Conservation (phyloP, 441 rosid species). For the Adansonia rubrostipa region DNA sequence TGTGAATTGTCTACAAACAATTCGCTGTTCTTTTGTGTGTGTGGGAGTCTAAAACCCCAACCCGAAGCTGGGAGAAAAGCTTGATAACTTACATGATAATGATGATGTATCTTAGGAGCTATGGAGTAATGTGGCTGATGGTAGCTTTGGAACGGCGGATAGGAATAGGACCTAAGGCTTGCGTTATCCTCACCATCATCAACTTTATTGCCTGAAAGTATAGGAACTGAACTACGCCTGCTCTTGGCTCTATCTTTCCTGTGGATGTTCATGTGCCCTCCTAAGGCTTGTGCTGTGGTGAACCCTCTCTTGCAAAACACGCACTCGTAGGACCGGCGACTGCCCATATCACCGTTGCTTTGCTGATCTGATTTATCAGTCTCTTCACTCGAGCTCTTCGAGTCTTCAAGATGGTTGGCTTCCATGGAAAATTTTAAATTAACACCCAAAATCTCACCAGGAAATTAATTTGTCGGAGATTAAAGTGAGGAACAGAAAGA, state of each 20-base stretch:
- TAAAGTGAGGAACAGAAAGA: neutral
- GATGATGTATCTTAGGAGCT: slow-evolving; percentile 13
- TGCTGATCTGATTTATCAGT: slow-evolving; percentile 38
- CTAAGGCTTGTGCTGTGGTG: slow-evolving; percentile 51
- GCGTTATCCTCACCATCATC: slow-evolving; percentile 21
- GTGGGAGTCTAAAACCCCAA: slow-evolving; percentile 35
- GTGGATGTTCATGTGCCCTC: slow-evolving; percentile 56
- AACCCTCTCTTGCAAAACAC: slow-evolving; percentile 55
- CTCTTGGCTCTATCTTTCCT: slow-evolving; percentile 47
- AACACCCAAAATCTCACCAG: neutral
- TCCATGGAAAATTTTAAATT: slow-evolving; percentile 38
- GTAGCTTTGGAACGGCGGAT: slow-evolving; percentile 29
- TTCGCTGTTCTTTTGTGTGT: slow-evolving; percentile 22
- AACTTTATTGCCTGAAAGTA: slow-evolving; percentile 21
- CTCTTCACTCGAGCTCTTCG: slow-evolving; percentile 50
- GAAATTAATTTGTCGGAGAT: slow-evolving; percentile 1
- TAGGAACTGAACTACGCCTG: slow-evolving; percentile 32
- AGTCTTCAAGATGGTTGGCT: slow-evolving; percentile 38
- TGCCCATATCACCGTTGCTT: slow-evolving; percentile 31
- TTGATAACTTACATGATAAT: slow-evolving; percentile 28
- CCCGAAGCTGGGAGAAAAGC: slow-evolving; percentile 34
- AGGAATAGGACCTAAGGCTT: slow-evolving; percentile 20
- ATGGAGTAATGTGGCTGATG: slow-evolving; percentile 32
- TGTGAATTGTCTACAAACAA: slow-evolving; percentile 32
- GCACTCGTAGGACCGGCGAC: slow-evolving; percentile 45